phyloP scores from a whole-genome alignment of 805 yeast species.

The Ogataea chonburiensis region DNA sequence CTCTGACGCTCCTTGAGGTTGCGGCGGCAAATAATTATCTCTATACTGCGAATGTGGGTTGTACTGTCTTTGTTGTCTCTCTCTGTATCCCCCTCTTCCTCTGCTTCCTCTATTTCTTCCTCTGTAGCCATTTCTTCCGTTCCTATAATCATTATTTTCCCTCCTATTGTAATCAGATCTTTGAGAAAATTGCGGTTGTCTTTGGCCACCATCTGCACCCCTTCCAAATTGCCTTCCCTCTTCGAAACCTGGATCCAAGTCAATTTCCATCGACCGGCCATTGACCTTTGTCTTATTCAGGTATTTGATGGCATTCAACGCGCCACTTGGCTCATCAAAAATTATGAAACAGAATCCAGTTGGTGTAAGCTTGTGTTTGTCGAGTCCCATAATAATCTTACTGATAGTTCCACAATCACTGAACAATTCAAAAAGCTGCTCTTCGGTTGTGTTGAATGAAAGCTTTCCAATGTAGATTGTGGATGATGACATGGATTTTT shows the following conservation, averaged over 20 bases:
- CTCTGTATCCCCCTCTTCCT: constrained; percentile 24
- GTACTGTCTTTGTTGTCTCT: constrained; percentile 17
- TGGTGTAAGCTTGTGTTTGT: constrained; percentile 86
- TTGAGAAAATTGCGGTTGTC: constrained; percentile 33
- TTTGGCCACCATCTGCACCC: constrained; percentile 89
- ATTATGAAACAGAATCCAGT: constrained; percentile 96
- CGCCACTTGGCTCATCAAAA: constrained; percentile 64
- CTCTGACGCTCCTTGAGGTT: constrained; percentile 3
- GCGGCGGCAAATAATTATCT: constrained; percentile 14
- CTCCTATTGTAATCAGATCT: constrained; percentile 5
- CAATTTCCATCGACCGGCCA: constrained; percentile 78
- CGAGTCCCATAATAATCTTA: constrained; percentile 91
- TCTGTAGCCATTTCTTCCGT: constrained; percentile 25
- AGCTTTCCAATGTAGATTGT: constrained; percentile 92
- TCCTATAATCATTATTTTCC: constrained; percentile 4
- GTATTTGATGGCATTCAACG: constrained; percentile 80
- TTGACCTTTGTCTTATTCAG: constrained; percentile 81
- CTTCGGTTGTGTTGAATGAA: constrained; percentile 90
- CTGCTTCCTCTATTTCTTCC: constrained; percentile 13
- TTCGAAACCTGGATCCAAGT: constrained; percentile 91
- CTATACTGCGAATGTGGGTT: constrained; percentile 10
- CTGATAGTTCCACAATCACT: constrained; percentile 77
- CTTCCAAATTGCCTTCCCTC: constrained; percentile 97
- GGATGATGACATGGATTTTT: constrained; percentile 60
- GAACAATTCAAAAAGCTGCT: constrained; percentile 86